Evolutionary conservation across 441 rosid genomes (phyloP).

Genomic region (Heliophila coronopifolia): DNA sequence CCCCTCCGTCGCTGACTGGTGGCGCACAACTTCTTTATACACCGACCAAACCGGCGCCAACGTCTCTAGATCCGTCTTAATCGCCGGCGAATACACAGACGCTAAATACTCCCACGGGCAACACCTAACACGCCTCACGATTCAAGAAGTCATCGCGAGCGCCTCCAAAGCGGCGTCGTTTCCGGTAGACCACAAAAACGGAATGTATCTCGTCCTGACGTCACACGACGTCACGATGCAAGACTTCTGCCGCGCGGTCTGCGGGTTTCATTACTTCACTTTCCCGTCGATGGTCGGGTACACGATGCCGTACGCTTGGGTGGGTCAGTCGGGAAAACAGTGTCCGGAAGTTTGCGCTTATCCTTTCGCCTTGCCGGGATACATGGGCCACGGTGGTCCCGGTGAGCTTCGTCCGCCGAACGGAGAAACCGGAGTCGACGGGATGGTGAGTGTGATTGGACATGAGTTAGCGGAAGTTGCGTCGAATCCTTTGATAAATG

Average conservation of each 20-base stretch:
- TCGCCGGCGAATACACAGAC: too few relatives aligned
- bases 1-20: conserved; percentile 88
- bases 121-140: conserved; percentile 62
- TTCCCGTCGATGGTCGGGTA: conserved; percentile 87
- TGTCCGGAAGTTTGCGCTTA: conserved; percentile 91
- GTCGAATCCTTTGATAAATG: conserved; percentile 84
- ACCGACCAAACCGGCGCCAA: conserved; percentile 85
- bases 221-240: conserved; percentile 80
- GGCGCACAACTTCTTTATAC: conserved; percentile 85
- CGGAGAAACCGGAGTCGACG: conserved; percentile 80
- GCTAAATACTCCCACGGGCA: conserved; percentile 94
- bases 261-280: conserved; percentile 94
- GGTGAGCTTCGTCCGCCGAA: conserved; percentile 68
- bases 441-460: conserved; percentile 89
- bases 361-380: conserved; percentile 72
- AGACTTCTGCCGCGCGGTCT: conserved; percentile 86
- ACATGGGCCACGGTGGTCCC: conserved; percentile 60
- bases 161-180: conserved; percentile 54
- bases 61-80: conserved; percentile 65
- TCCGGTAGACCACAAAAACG: conserved; percentile 64
- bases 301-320: conserved; percentile 96
- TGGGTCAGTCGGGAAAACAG: conserved; percentile 73
- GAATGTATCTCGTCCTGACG: conserved; percentile 72
- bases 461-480: conserved; percentile 96
- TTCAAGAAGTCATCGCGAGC: conserved; percentile 85